These are phyloP conservation scores for Pelargonium australe DNA, from an alignment of 441 rosid genomes.

Conservation along the genomic window DNA sequence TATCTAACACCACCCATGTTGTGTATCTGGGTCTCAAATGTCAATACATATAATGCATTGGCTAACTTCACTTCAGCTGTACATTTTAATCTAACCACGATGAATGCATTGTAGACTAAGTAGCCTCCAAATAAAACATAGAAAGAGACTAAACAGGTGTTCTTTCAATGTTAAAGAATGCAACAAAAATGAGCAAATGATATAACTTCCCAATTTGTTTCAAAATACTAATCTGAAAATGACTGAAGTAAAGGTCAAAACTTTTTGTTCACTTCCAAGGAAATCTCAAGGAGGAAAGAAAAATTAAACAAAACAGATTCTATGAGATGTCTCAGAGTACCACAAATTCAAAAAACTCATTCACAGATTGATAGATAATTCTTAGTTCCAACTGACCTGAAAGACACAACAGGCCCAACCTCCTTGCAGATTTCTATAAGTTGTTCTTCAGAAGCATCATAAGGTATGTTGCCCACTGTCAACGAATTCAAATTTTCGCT, in stretches of 20 bases:
- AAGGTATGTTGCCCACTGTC: conserved; percentile 95
- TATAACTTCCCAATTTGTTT: background rate
- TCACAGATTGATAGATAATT: background rate
- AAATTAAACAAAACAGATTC: background rate
- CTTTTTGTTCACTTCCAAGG: background rate
- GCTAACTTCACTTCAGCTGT: background rate
- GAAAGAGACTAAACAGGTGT: no score
- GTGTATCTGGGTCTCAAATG: background rate
- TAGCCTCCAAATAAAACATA: background rate
- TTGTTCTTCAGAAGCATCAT: conserved; percentile 95
- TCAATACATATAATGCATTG: background rate
- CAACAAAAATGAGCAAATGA: no score
- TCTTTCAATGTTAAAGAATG: no score
- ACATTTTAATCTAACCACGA: background rate
- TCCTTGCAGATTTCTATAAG: conserved; percentile 88
- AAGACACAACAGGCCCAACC: conserved; percentile 94
- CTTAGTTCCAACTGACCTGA: conserved; percentile 61
- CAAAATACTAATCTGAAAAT: no score
- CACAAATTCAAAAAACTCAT: background rate
- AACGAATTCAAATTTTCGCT: background rate
- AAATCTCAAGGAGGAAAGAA: background rate
- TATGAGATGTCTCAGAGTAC: background rate
- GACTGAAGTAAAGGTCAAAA: background rate
- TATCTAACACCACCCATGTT: background rate
- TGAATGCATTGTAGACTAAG: background rate